Conservation (phyloP, 2,329 filamentous ascomycete genomes). For the Elsinoe necatrix region DNA sequence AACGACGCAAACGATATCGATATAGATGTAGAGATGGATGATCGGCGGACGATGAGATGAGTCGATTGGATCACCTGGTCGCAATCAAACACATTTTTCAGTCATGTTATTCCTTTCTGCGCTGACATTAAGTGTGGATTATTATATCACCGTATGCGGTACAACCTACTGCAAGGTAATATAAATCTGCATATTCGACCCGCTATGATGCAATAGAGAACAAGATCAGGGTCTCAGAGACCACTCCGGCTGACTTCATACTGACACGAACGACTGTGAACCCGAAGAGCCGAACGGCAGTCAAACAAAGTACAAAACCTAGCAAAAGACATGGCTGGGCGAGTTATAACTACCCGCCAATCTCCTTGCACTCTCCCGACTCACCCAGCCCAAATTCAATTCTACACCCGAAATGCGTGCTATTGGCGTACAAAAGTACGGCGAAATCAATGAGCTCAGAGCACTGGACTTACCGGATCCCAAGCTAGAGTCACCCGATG, state of each 20-base stretch:
- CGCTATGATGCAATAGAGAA: neutral
- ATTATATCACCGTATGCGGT: neutral
- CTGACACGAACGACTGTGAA: neutral
- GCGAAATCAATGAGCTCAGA: constrained; percentile 24
- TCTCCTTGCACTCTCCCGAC: neutral
- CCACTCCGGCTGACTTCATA: constrained; percentile 5
- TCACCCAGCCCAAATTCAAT: neutral
- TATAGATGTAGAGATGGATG: constrained; percentile 31
- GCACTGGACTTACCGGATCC: constrained; percentile 28
- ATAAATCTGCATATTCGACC: neutral
- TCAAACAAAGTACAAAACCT: neutral
- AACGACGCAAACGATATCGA: constrained; percentile 2
- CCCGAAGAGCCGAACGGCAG: neutral
- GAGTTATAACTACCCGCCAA: neutral
- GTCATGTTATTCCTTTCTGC: neutral
- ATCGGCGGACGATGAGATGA: constrained; percentile 24
- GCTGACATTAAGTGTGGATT: neutral
- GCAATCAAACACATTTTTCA: neutral
- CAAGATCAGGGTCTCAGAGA: neutral
- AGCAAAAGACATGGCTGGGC: neutral
- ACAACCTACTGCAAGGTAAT: neutral
- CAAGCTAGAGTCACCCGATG: constrained; percentile 25
- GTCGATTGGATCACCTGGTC: neutral
- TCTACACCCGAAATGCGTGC: constrained; percentile 24
- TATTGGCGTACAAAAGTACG: constrained; percentile 27